Conservation (phyloP, 169 alveolate species). For the Babesia ovis region DNA sequence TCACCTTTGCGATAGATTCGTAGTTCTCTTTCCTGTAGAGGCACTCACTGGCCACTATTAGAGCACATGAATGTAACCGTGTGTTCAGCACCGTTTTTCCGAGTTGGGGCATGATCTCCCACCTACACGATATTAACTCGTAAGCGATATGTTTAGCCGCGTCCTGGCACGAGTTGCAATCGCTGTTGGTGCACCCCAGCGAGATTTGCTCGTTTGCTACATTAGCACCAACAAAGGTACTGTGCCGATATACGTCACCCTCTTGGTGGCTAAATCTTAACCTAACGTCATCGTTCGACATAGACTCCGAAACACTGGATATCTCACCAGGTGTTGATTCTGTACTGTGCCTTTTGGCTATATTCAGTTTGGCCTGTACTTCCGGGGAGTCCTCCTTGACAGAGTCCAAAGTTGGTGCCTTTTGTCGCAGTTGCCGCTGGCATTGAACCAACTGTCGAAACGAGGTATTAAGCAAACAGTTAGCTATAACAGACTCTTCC, state of each 20-base stretch:
- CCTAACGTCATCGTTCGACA: not conserved
- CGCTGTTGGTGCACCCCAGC: not conserved
- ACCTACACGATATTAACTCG: slow-evolving; percentile 5
- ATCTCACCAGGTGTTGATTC: not conserved
- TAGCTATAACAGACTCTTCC: slow-evolving; percentile 53
- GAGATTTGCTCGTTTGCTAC: not conserved
- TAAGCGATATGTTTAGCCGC: not conserved
- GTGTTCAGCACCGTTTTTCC: not conserved
- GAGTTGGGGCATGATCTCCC: slow-evolving; percentile 35
- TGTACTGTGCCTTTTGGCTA: not conserved
- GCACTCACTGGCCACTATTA: slow-evolving; percentile 59
- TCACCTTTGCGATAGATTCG: slow-evolving; percentile 25
- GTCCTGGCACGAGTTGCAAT: not conserved
- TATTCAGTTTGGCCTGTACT: not conserved
- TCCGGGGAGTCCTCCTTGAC: not conserved
- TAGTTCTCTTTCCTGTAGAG: slow-evolving; percentile 55
- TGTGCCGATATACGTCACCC: not conserved
- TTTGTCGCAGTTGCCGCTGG: not conserved
- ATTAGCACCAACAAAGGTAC: not conserved
- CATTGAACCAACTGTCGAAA: not conserved
- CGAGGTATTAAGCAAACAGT: slow-evolving; percentile 18
- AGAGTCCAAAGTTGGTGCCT: not conserved
- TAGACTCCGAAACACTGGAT: not conserved
- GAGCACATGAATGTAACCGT: not conserved
- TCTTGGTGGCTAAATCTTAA: not conserved